Evolutionary conservation across 169 alveolate species (phyloP).

Genomic region (Eimeria brunetti): DNA sequence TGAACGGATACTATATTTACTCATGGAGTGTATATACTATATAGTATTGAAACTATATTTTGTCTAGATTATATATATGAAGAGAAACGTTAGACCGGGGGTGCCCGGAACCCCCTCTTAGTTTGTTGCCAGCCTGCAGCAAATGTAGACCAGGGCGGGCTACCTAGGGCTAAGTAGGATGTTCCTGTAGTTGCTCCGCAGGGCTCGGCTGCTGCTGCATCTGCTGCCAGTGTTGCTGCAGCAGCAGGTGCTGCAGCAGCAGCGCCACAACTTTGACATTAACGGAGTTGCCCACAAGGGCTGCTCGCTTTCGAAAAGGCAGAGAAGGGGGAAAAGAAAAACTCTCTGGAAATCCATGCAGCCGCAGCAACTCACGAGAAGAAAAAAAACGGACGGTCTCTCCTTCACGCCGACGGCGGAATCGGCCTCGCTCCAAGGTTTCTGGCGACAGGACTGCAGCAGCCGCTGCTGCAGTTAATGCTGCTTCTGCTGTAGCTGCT

Average conservation of each 20-base stretch:
- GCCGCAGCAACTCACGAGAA: slow-evolving; percentile 85
- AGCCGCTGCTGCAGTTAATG: slow-evolving; percentile 6
- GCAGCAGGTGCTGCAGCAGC: slow-evolving; percentile 83
- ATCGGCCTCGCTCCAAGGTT: background rate
- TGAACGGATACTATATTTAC: no score
- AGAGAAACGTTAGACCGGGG: background rate
- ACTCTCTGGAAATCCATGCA: slow-evolving; percentile 85
- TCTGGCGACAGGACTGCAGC: slow-evolving; percentile 40
- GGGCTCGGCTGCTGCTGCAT: background rate
- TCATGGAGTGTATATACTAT: no score
- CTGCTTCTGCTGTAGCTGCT: background rate
- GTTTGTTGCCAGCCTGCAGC: slow-evolving; percentile 33
- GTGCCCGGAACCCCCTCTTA: background rate
- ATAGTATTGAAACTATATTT: no score
- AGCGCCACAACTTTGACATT: slow-evolving; percentile 85
- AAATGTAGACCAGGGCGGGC: background rate
- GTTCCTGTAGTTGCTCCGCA: background rate
- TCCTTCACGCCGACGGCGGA: slow-evolving; percentile 26
- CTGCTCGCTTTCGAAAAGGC: slow-evolving; percentile 73
- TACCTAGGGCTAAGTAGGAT: background rate
- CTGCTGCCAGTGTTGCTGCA: background rate
- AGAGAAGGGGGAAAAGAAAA: slow-evolving; percentile 83
- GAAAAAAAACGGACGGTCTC: slow-evolving; percentile 84
- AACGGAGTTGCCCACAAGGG: slow-evolving; percentile 87
- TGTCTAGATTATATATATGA: no score